Conservation (phyloP, 345 rosid genomes). For the Linum lewisii region DNA sequence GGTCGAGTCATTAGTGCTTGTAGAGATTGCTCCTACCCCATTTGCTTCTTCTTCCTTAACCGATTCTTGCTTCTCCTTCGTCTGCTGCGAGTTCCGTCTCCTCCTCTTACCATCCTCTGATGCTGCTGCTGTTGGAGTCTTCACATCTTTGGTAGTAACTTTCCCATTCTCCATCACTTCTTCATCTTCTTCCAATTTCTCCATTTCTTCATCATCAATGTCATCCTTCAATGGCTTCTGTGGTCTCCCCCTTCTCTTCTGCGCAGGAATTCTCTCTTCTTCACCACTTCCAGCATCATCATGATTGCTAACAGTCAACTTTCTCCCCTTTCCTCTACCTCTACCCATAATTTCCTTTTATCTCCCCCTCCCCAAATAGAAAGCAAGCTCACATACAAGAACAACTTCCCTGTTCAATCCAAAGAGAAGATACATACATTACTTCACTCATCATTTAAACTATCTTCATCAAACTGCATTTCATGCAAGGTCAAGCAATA, state of each 20-base stretch:
- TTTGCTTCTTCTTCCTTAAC: conserved; percentile 49
- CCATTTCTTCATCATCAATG: conserved; percentile 44
- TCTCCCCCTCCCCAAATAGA: conserved; percentile 7
- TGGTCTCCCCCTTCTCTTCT: conserved; percentile 69
- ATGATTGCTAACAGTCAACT: conserved; percentile 33
- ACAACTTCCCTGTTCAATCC: conserved; percentile 22
- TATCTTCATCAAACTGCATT: background rate
- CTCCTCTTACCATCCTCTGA: conserved; percentile 58
- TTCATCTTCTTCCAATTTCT: conserved; percentile 39
- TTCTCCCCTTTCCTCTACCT: conserved; percentile 68
- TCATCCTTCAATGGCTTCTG: conserved; percentile 53
- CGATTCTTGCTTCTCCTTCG: conserved; percentile 40
- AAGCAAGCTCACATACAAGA: conserved; percentile 21
- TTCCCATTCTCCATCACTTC: conserved; percentile 31
- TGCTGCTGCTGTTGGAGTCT: conserved; percentile 20
- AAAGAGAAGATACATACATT: background rate
- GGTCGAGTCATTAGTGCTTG: conserved; percentile 37
- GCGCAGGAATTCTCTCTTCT: conserved; percentile 61
- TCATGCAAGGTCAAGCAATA: background rate
- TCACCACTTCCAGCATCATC: conserved; percentile 51
- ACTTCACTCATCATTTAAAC: too few species aligned
- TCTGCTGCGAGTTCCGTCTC: conserved; percentile 31
- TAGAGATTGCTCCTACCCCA: conserved; percentile 30
- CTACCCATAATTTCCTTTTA: conserved; percentile 45
- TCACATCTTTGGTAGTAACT: conserved; percentile 28